These are phyloP conservation scores for Debaryomycetaceae sp. DNA, from an alignment of 1,139 yeast genomes.

Conservation along the genomic window DNA sequence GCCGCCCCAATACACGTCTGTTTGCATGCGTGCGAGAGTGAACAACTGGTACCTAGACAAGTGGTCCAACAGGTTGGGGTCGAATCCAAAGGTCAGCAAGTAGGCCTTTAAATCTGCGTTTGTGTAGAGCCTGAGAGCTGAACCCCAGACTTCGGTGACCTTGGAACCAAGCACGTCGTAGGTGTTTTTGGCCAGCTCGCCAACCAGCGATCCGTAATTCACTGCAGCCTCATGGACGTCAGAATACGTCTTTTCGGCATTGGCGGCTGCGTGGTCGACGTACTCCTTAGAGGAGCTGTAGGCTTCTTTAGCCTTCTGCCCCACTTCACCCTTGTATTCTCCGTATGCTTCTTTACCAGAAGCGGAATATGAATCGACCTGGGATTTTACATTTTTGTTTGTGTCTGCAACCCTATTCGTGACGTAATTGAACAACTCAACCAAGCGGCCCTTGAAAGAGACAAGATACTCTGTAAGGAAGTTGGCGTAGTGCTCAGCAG, in stretches of 20 bases:
- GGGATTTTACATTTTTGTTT: constrained; percentile 6
- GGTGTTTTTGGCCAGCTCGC: constrained; percentile 1
- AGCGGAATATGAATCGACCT: constrained; percentile 5
- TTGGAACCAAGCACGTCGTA: not conserved
- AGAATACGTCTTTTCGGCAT: constrained; percentile 3
- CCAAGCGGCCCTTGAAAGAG: not conserved
- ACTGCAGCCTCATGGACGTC: constrained; percentile 11
- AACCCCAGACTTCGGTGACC: constrained; percentile 10
- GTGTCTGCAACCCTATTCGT: not conserved
- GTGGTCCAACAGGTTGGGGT: constrained; percentile 26
- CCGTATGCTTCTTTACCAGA: constrained; percentile 5
- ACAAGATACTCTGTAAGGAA: constrained; percentile 3
- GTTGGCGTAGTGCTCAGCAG: constrained; percentile 9
- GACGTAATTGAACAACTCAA: not conserved
- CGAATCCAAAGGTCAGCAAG: constrained; percentile 49
- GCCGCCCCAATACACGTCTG: constrained; percentile 21
- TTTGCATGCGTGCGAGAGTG: constrained; percentile 44
- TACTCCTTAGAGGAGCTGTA: constrained; percentile 7
- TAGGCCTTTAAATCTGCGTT: constrained; percentile 53
- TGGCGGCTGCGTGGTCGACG: constrained; percentile 6
- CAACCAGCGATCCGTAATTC: not conserved
- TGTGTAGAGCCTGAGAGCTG: constrained; percentile 38
- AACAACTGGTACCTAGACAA: constrained; percentile 44
- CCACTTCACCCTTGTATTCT: constrained; percentile 6
- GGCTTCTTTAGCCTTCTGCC: constrained; percentile 8